Base-by-base conservation (phyloP, 208 protist species). In the Crithidia fasciculata region DNA sequence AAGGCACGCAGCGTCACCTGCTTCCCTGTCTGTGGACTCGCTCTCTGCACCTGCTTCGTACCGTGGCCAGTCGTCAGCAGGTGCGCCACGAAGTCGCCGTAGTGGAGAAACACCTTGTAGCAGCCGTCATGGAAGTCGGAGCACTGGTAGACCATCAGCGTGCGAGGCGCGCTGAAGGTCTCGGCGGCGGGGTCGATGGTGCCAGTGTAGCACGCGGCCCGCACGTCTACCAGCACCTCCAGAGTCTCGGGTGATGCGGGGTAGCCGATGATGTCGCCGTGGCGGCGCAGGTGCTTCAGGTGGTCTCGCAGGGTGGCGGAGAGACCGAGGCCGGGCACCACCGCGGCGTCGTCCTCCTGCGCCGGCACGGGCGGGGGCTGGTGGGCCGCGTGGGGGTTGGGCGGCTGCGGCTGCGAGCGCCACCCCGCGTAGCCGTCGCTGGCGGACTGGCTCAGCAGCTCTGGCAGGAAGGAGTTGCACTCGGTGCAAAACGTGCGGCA, bases 41-140 rank as follows among this genome's bases (percentile, higher is more conserved):
- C 39, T 28, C 5, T 60, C 39, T n/a, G 2, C 36, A 18, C 12
- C 5, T n/a, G 44, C 19, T 62, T 36, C 5, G 28, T 75, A 15
- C 78, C 71, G 62, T 92, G 87, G 3, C 76, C 55, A 0, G 76
- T 69, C 4, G 59, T 10, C 37, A 86, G 64, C 52, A 95, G 66
- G 63, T 95, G 90, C 13, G 78, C 73, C 2, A 84, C 66, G 9
- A 95, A 71, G 45, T 88, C 86, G 10, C 87, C 90, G 45, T 91
- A 90, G 53, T 83, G 73, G 7, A 90, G 69, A 52, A 92, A 95
- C 19, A 90, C 74, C 18, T 64, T 47, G 15, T 74, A 68, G 69
- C 90, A 95, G 49, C 45, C 63, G 5, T 75, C 19, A 8, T 68
- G 41, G 40, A 72, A 68, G 7, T 50, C 74, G 2, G 82, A 82